Percentiles rank a stretch among this genome's conserved stretches.
phyloP scores from a whole-genome alignment of 768 basidiomycete genomes.

The Cystoderma amianthinum region DNA sequence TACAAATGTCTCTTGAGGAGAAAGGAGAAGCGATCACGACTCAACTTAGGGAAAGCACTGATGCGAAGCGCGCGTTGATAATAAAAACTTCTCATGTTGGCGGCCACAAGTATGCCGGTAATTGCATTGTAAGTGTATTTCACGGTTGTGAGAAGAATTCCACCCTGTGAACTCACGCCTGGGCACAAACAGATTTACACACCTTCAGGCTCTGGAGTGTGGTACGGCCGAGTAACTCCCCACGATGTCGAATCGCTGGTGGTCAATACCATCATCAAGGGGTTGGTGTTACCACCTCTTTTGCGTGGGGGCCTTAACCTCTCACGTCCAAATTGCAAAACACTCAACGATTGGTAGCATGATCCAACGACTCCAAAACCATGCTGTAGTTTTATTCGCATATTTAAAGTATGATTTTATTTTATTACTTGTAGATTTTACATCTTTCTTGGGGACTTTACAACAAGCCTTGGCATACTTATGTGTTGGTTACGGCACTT shows the following conservation, averaged over 20 bases:
- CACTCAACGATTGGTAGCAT: slow-evolving; percentile 66
- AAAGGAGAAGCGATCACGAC: slow-evolving; percentile 47
- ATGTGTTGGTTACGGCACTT: slow-evolving; percentile 3
- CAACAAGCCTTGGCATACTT: too few species aligned
- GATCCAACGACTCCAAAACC: neutral
- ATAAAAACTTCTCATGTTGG: slow-evolving; percentile 87
- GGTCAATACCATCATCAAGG: slow-evolving; percentile 79
- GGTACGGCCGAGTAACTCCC: slow-evolving; percentile 92
- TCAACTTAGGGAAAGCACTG: slow-evolving; percentile 44
- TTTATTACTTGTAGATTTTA: too few species aligned
- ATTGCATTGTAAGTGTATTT: slow-evolving; percentile 66
- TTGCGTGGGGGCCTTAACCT: slow-evolving; percentile 85
- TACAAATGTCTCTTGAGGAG: slow-evolving; percentile 43
- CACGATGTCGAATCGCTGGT: slow-evolving; percentile 86
- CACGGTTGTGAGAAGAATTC: neutral
- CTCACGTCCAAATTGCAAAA: slow-evolving; percentile 55
- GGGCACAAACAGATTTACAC: slow-evolving; percentile 61
- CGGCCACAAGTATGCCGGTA: slow-evolving; percentile 90
- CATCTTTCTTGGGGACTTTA: neutral
- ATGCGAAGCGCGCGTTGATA: slow-evolving; percentile 69
- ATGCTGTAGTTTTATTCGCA: too few species aligned
- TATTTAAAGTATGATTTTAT: too few species aligned
- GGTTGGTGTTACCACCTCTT: slow-evolving; percentile 77
- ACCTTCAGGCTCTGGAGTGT: slow-evolving; percentile 79
- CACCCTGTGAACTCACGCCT: neutral